These are phyloP conservation scores for Vinca minor DNA, from an alignment of 257 asterid genomes.

Conservation along the genomic window DNA sequence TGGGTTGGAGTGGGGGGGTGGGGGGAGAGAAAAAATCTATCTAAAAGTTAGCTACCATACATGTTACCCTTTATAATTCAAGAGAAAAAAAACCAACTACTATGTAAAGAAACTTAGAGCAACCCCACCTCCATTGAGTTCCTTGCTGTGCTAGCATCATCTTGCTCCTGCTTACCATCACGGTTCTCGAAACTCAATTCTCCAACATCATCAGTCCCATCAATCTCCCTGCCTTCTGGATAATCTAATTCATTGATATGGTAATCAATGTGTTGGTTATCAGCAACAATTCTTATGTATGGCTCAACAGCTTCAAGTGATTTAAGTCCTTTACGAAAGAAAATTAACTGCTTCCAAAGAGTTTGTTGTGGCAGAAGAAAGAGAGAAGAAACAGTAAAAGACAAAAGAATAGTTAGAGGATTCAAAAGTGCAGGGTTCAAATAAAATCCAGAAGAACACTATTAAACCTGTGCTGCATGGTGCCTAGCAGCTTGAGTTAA, in stretches of 20 bases:
- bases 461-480: slow-evolving; percentile 82
- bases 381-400: slow-evolving; percentile 16
- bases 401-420: slow-evolving; percentile 13
- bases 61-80: background rate
- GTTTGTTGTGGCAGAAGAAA: slow-evolving; percentile 4
- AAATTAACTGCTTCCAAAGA: slow-evolving; percentile 49
- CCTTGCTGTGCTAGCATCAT: slow-evolving; percentile 35
- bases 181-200: slow-evolving; percentile 72
- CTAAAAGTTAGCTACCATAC: background rate
- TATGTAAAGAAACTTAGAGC: background rate
- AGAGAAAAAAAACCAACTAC: background rate
- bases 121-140: slow-evolving; percentile 63
- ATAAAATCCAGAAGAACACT: slow-evolving; percentile 12
- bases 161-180: slow-evolving; percentile 46
- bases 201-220: slow-evolving; percentile 43
- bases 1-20: too few relatives aligned
- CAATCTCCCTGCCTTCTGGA: slow-evolving; percentile 41
- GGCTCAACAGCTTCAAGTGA: slow-evolving; percentile 86
- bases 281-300: slow-evolving; percentile 58
- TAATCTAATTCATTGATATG: slow-evolving; percentile 51
- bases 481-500: slow-evolving; percentile 95
- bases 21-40: too few relatives aligned
- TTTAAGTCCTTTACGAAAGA: slow-evolving; percentile 79
- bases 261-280: slow-evolving; percentile 72
- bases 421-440: slow-evolving; percentile 1